phyloP scores from a whole-genome alignment of 352 stramenopile genomes.

The Vaucheria bursata region DNA sequence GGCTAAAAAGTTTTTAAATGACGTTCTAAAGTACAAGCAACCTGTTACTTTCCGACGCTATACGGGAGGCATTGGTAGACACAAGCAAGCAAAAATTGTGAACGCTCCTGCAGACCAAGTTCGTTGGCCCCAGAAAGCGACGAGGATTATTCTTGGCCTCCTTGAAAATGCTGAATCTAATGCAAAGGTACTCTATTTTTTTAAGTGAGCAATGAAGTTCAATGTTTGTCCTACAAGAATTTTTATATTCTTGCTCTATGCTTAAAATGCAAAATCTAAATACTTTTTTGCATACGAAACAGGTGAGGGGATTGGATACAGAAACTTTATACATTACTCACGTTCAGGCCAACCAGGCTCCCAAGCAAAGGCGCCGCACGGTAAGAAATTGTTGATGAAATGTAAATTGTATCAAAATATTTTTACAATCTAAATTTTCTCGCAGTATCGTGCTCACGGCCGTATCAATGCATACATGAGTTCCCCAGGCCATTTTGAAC shows the following conservation, averaged over 20 bases:
- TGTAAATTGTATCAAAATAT: constrained; percentile 55
- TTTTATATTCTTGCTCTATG: background rate
- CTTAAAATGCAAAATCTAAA: too few species aligned
- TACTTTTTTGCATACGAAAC: too few species aligned
- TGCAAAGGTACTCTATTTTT: constrained; percentile 82
- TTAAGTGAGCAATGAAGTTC: background rate
- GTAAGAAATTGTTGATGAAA: constrained; percentile 54
- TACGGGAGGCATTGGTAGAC: constrained; percentile 93
- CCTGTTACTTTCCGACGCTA: constrained; percentile 97
- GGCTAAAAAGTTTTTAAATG: constrained; percentile 69
- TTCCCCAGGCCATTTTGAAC: constrained; percentile 97
- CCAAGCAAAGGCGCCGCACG: constrained; percentile 93
- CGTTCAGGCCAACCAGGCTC: constrained; percentile 92
- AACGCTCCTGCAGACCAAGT: constrained; percentile 82
- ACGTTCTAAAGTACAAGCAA: constrained; percentile 93
- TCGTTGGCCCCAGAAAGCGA: constrained; percentile 97
- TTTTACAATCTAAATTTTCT: background rate
- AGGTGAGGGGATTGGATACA: constrained; percentile 88
- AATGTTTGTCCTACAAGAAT: background rate
- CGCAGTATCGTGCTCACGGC: constrained; percentile 39
- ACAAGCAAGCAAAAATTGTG: constrained; percentile 61
- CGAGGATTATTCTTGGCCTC: constrained; percentile 94
- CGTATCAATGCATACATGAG: constrained; percentile 82
- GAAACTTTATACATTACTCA: constrained; percentile 93
- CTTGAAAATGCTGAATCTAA: constrained; percentile 98